These are phyloP conservation scores for Phytophthora ohioensis DNA, from an alignment of 352 stramenopile species.

Conservation along the genomic window DNA sequence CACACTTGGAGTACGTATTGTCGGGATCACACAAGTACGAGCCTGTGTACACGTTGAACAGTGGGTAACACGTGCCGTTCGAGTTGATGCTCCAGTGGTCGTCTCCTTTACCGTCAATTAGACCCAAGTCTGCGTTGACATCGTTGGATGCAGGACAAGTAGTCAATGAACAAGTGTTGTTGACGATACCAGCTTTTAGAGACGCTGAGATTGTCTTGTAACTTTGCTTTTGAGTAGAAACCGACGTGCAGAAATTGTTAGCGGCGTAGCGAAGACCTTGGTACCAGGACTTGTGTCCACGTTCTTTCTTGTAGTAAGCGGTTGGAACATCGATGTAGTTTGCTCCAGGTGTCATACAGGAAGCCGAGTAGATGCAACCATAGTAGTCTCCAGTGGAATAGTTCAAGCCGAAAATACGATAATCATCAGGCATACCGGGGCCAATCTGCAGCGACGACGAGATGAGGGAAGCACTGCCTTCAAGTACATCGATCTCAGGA, in stretches of 20 bases:
- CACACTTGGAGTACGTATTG: conserved; percentile 43
- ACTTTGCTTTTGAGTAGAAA: conserved; percentile 12
- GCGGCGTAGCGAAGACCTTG: conserved; percentile 61
- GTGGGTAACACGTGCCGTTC: conserved; percentile 53
- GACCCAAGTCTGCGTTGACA: conserved; percentile 44
- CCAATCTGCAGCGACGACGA: conserved; percentile 92
- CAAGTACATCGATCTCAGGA: conserved; percentile 95
- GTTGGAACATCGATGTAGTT: conserved; percentile 59
- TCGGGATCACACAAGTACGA: conserved; percentile 53
- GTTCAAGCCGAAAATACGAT: conserved; percentile 55
- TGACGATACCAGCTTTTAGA: conserved; percentile 28
- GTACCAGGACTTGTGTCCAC: conserved; percentile 62
- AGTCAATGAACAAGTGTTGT: background rate
- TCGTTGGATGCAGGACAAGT: conserved; percentile 52
- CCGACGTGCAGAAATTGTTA: conserved; percentile 8
- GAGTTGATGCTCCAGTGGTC: conserved; percentile 54
- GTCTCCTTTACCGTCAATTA: conserved; percentile 48
- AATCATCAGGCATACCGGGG: conserved; percentile 68
- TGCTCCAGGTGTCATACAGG: conserved; percentile 50
- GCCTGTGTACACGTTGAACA: conserved; percentile 54
- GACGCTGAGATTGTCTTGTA: conserved; percentile 3
- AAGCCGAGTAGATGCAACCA: conserved; percentile 46
- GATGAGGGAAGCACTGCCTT: conserved; percentile 82
- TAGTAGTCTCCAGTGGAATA: conserved; percentile 26
- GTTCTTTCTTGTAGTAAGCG: conserved; percentile 44